phyloP scores from a whole-genome alignment of 352 stramenopile species.

The Pythium utonaiense region DNA sequence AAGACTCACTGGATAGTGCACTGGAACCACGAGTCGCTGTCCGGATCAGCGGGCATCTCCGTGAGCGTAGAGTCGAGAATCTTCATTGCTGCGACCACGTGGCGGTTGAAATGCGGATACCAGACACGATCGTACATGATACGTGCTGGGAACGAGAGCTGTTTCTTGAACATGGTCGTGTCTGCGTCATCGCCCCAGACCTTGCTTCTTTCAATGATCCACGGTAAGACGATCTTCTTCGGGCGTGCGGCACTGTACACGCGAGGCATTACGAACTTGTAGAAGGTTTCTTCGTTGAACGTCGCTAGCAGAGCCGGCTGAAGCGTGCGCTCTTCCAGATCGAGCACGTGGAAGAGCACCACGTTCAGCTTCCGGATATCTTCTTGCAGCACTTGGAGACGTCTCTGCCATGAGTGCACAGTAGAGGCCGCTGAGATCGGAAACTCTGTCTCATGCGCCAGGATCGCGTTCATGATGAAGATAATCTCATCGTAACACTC shows the following conservation, averaged over 20 bases:
- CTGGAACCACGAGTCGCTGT: constrained; percentile 55
- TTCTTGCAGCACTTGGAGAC: constrained; percentile 47
- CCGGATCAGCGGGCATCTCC: constrained; percentile 26
- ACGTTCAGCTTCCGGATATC: constrained; percentile 75
- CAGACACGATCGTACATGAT: constrained; percentile 82
- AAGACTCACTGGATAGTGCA: constrained; percentile 55
- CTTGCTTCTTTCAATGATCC: constrained; percentile 76
- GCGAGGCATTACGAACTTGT: constrained; percentile 71
- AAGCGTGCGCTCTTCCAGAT: constrained; percentile 60
- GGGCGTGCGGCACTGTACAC: constrained; percentile 61
- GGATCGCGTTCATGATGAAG: constrained; percentile 53
- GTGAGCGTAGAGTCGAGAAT: constrained; percentile 44
- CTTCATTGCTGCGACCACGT: constrained; percentile 74
- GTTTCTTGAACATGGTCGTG: constrained; percentile 60
- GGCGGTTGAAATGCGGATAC: constrained; percentile 63
- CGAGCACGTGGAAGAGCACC: constrained; percentile 59
- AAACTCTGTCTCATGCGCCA: constrained; percentile 50
- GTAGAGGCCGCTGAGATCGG: constrained; percentile 45
- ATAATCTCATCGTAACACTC: constrained; percentile 70
- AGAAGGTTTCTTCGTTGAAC: constrained; percentile 71
- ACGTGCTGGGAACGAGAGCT: constrained; percentile 66
- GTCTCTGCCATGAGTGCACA: constrained; percentile 40
- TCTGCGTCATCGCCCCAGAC: constrained; percentile 63
- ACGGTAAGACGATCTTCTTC: constrained; percentile 71
- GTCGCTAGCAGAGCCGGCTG: constrained; percentile 55